A percentile compares a stretch with the other conserved stretches of the same genome.
These are phyloP conservation scores for Cladorrhinum sp. DNA, from an alignment of 2,329 filamentous ascomycete genomes.

Conservation along the genomic window DNA sequence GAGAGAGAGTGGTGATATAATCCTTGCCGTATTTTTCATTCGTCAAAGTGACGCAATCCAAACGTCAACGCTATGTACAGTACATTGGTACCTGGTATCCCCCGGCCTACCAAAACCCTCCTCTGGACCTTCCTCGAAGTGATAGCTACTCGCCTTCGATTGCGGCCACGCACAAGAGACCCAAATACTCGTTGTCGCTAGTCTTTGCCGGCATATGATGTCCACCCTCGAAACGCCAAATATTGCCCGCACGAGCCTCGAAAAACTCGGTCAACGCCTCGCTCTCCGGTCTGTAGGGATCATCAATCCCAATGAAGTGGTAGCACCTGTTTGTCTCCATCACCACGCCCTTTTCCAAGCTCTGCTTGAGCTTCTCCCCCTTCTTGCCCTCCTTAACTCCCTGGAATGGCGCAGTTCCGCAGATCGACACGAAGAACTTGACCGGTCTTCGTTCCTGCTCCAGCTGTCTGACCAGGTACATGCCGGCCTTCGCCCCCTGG, in stretches of 20 bases:
- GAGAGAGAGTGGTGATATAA: too few relatives aligned
- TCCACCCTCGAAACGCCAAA: constrained; percentile 24
- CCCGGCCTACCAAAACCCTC: not conserved
- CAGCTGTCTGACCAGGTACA: constrained; percentile 16
- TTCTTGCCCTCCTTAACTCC: constrained; percentile 3
- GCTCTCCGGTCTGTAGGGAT: constrained; percentile 22
- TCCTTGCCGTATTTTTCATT: too few relatives aligned
- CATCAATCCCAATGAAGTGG: constrained; percentile 22
- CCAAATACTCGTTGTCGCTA: too few relatives aligned
- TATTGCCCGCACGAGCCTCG: constrained; percentile 10
- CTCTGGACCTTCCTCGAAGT: too few relatives aligned
- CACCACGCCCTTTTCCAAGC: constrained; percentile 7
- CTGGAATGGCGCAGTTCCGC: constrained; percentile 20
- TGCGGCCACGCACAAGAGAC: too few relatives aligned
- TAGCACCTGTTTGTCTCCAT: constrained; percentile 13
- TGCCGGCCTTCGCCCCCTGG: constrained; percentile 31
- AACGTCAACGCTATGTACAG: too few relatives aligned
- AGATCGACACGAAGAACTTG: constrained; percentile 19
- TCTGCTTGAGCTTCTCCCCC: constrained; percentile 1
- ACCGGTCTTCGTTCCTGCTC: constrained; percentile 7
- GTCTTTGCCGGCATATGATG: constrained; percentile 30
- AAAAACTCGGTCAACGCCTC: constrained; percentile 23
- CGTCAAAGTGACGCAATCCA: too few relatives aligned
- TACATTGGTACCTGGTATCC: too few relatives aligned
- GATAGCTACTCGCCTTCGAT: too few relatives aligned